Conservation (phyloP, 1,284 basidiomycete genomes). For the Moniliella sp. region DNA sequence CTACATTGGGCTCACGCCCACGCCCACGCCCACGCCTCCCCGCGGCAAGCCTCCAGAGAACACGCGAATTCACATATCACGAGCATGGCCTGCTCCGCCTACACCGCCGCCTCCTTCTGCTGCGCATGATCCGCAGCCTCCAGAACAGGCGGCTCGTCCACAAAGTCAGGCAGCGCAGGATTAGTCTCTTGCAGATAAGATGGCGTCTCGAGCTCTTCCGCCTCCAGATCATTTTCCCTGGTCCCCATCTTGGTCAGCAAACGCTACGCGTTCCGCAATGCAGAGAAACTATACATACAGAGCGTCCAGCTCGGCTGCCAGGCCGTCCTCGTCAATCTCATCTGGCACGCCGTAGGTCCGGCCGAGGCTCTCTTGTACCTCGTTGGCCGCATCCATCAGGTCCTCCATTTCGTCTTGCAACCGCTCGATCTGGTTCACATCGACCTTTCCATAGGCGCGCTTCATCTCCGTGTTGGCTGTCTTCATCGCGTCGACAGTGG, state of each 20-base stretch:
- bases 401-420: slow-evolving; percentile 70
- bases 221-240: slow-evolving; percentile 48
- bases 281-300: slow-evolving; percentile 8
- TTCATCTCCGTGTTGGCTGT: slow-evolving; percentile 88
- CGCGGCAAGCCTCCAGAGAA: no score
- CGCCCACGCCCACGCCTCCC: no score
- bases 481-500: slow-evolving; percentile 95
- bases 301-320: slow-evolving; percentile 55
- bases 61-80: no score
- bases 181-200: slow-evolving; percentile 17
- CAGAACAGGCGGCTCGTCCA: slow-evolving; percentile 23
- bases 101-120: no score
- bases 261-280: background rate
- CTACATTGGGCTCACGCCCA: no score
- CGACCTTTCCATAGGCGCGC: slow-evolving; percentile 88
- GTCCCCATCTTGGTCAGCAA: slow-evolving; percentile 38
- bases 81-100: no score
- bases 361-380: slow-evolving; percentile 81
- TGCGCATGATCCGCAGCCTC: no score
- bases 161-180: slow-evolving; percentile 19
- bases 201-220: slow-evolving; percentile 49
- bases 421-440: slow-evolving; percentile 83
- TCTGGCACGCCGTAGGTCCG: slow-evolving; percentile 89
- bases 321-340: slow-evolving; percentile 86
- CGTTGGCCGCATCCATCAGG: slow-evolving; percentile 81